A percentile compares a stretch with the other conserved stretches of the same genome.
These are phyloP conservation scores for Neospermospora avenae DNA, from an alignment of 2,329 filamentous ascomycete species.

Conservation along the genomic window DNA sequence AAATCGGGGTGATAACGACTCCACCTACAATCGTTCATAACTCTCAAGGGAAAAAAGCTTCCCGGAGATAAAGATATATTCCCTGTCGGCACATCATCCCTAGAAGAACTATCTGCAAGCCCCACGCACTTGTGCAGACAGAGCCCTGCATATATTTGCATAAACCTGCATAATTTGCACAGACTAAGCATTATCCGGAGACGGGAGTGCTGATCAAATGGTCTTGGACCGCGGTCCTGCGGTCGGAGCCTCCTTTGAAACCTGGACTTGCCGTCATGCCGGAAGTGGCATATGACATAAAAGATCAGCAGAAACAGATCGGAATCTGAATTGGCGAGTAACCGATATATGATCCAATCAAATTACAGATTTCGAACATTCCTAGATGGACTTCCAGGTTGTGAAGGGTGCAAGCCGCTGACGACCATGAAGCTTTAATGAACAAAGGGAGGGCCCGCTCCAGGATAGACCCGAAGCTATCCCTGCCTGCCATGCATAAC, in stretches of 20 bases:
- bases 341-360: no score
- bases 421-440: not conserved
- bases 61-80: not conserved
- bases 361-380: no score
- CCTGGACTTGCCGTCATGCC: constrained; percentile 5
- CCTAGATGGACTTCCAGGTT: no score
- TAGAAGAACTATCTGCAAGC: not conserved
- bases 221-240: not conserved
- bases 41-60: not conserved
- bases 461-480: no score
- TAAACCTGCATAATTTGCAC: not conserved
- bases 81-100: not conserved
- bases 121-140: not conserved
- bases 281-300: no score
- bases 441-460: not conserved
- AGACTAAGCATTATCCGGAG: not conserved
- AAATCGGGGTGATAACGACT: not conserved
- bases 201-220: not conserved
- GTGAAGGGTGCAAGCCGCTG: not conserved
- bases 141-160: not conserved
- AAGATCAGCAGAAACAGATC: no score
- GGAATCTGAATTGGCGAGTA: no score
- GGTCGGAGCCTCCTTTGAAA: not conserved
- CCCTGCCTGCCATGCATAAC: no score
- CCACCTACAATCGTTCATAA: not conserved